Evolutionary conservation across 2,329 filamentous ascomycete genomes (phyloP), one percentile per base, ranked within the genome.

Genomic region (Ceratocystis alfenasii): DNA sequence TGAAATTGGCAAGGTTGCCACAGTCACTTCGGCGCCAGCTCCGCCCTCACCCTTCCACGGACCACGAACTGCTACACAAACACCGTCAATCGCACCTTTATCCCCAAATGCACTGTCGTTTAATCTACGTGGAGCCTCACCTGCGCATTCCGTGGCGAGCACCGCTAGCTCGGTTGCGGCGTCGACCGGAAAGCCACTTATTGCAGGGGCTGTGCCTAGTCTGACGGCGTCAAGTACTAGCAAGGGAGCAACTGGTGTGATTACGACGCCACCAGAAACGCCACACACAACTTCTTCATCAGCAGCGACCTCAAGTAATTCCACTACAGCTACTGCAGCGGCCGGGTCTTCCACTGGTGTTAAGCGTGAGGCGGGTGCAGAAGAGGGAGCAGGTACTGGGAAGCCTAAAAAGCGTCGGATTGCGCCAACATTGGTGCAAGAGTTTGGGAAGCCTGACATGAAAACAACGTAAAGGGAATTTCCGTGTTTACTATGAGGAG

Each of bases 221-320:
- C 84, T 95, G 30, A 85, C 89, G 12, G 89, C 89, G 5, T 79
- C 88, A 8, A 88, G 87, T 69, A 89, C 88, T 0, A 81, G 80
- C 55, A 84, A 84, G 71, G 77, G 83, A 2, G 78, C 79, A 0
- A 80, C 81, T 0, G 77, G 95, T 55, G 89, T 91, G 0, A 84
- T 95, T 71, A 90, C 89, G 46, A 96, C 93, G 6, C 93, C 94
- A 1, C 94, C 93, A 0, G 88, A 95, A 74, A 97, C 93, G 2
- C 93, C 93, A 5, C 81, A 84, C 63, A 82, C 71, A 80, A 73
- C 57, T 69, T 72, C 1, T 59, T 62, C 61, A 7, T 59, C 60
- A 25, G 53, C 48, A 17, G 22, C 17, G 20, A 44, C 20, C 10
- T 41, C 36, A 15, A 41, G 12, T 41, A 41, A 4, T 41, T 41